Percentiles rank a stretch among this genome's conserved stretches.
Evolutionary conservation across 73 alveolate genomes (phyloP).

Genomic region (Tetrahymena elliotti): DNA sequence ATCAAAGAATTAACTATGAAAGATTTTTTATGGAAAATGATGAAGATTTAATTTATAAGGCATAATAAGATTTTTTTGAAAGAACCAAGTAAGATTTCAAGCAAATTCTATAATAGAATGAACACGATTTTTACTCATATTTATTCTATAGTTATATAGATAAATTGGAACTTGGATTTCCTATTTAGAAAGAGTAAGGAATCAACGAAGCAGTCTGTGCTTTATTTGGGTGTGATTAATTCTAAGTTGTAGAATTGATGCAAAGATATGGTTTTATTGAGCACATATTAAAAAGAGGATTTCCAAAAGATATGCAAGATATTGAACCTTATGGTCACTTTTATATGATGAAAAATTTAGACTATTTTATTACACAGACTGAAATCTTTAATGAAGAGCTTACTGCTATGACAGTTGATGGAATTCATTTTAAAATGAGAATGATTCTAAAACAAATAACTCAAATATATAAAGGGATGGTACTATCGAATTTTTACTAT

Average conservation of each 20-base stretch:
- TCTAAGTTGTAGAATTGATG: not conserved
- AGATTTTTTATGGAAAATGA: not conserved
- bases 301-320: not conserved
- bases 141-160: not conserved
- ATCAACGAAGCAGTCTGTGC: not conserved
- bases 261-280: not conserved
- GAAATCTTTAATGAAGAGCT: not conserved
- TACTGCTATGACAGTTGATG: not conserved
- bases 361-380: not conserved
- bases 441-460: not conserved
- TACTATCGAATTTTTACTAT: not conserved
- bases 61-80: not conserved
- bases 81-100: not conserved
- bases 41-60: not conserved
- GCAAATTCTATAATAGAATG: not conserved
- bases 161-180: not conserved
- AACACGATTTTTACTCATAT: not conserved
- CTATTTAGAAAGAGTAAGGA: not conserved
- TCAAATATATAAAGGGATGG: not conserved
- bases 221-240: not conserved
- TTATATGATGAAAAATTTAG: not conserved
- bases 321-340: not conserved
- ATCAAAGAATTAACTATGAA: not conserved
- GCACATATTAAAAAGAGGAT: not conserved
- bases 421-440: not conserved